These are phyloP conservation scores for Sophora flavescens DNA, from an alignment of 306 rosid species.

Conservation along the genomic window DNA sequence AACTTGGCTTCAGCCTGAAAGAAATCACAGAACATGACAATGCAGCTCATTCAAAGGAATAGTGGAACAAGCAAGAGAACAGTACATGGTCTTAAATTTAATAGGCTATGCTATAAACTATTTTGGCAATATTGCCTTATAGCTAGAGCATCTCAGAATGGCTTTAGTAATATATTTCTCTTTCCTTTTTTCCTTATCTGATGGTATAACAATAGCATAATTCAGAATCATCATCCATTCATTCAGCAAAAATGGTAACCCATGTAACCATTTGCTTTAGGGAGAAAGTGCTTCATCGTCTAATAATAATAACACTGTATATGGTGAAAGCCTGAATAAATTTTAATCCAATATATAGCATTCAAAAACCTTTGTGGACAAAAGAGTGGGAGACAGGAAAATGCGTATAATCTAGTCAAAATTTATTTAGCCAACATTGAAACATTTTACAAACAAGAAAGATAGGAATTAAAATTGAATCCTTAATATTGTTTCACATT, in stretches of 20 bases:
- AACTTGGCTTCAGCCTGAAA: slow-evolving; percentile 94
- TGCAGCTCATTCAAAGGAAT: slow-evolving; percentile 34
- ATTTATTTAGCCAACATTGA: slow-evolving; percentile 25
- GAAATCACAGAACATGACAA: slow-evolving; percentile 26
- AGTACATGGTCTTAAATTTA: background rate
- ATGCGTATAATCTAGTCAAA: background rate
- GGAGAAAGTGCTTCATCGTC: background rate
- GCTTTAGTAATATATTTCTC: background rate
- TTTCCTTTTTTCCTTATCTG: background rate
- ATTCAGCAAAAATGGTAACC: background rate
- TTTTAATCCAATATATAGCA: background rate
- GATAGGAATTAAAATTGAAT: slow-evolving; percentile 22
- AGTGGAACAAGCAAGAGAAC: background rate
- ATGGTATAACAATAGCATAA: background rate
- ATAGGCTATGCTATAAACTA: background rate
- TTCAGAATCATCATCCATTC: slow-evolving; percentile 10
- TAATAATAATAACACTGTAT: background rate
- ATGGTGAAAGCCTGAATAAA: slow-evolving; percentile 24
- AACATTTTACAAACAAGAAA: slow-evolving; percentile 11
- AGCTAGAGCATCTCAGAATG: background rate
- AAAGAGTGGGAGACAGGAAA: background rate
- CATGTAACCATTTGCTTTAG: background rate
- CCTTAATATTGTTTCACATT: background rate
- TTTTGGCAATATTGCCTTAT: no score
- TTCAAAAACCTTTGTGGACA: background rate